Evolutionary conservation across 805 yeast genomes (phyloP).

Genomic region (Candida coquimbonensis): DNA sequence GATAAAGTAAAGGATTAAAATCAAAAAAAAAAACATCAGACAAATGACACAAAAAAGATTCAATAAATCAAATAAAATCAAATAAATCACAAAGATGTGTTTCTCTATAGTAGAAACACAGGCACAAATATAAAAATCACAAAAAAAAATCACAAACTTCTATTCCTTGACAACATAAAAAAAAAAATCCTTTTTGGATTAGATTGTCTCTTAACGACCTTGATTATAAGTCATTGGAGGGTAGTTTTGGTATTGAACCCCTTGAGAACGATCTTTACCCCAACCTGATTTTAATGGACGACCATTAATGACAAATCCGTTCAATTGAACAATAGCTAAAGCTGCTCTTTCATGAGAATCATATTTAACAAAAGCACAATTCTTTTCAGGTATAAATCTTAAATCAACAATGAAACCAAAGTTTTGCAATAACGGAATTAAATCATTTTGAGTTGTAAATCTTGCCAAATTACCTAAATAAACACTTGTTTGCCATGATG

Average conservation of each 20-base stretch:
- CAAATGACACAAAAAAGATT: background rate
- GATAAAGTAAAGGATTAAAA: background rate
- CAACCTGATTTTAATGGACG: conserved; percentile 78
- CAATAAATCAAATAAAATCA: background rate
- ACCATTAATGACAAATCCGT: conserved; percentile 67
- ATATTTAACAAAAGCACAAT: conserved; percentile 84
- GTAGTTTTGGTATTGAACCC: conserved; percentile 9
- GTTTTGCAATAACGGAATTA: conserved; percentile 65
- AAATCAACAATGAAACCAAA: conserved; percentile 82
- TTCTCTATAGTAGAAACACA: background rate
- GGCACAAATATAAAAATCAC: background rate
- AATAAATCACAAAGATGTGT: no score
- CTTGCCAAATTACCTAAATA: conserved; percentile 83
- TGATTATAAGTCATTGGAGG: conserved; percentile 10
- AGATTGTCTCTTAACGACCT: conserved; percentile 1
- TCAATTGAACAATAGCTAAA: conserved; percentile 72
- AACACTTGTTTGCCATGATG: conserved; percentile 79
- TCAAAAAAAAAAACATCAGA: no score
- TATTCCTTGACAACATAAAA: background rate
- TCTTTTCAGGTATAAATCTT: conserved; percentile 72
- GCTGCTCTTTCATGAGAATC: conserved; percentile 89
- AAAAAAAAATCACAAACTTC: background rate
- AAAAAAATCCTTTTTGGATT: background rate
- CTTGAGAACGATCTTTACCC: conserved; percentile 56
- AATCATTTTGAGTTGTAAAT: conserved; percentile 62